These are phyloP conservation scores for Oldenlandia corymbosa DNA, from an alignment of 257 asterid species.

Conservation along the genomic window DNA sequence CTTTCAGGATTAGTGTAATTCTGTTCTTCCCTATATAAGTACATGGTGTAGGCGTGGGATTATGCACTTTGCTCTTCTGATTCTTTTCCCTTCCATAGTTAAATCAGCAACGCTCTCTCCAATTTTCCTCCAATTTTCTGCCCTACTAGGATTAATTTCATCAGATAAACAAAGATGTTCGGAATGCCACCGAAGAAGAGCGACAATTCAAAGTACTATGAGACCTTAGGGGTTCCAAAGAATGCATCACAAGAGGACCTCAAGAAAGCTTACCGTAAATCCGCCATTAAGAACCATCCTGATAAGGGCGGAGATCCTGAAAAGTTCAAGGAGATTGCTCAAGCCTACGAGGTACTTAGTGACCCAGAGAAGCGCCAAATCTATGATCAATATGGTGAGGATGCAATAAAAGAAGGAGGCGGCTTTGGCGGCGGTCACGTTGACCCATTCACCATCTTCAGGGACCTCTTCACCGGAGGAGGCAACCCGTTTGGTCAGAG, in stretches of 20 bases:
- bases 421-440: constrained; percentile 68
- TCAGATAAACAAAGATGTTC: constrained; percentile 41
- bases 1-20: too few species aligned
- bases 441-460: constrained; percentile 75
- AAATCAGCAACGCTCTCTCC: too few species aligned
- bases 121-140: too few species aligned
- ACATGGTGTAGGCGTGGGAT: too few species aligned
- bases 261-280: constrained; percentile 76
- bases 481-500: constrained; percentile 78
- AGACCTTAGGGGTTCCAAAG: constrained; percentile 62
- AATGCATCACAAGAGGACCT: constrained; percentile 62
- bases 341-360: constrained; percentile 75
- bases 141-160: too few species aligned
- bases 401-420: constrained; percentile 91
- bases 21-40: too few species aligned
- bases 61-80: too few species aligned
- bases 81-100: too few species aligned
- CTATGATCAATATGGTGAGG: constrained; percentile 90
- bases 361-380: constrained; percentile 85
- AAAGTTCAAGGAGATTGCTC: constrained; percentile 86
- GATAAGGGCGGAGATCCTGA: constrained; percentile 92
- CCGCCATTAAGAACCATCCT: constrained; percentile 79
- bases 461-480: constrained; percentile 72
- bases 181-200: constrained; percentile 76
- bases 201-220: constrained; percentile 76